phyloP scores from a whole-genome alignment of 768 basidiomycete species.

The Pleurotus tuoliensis region DNA sequence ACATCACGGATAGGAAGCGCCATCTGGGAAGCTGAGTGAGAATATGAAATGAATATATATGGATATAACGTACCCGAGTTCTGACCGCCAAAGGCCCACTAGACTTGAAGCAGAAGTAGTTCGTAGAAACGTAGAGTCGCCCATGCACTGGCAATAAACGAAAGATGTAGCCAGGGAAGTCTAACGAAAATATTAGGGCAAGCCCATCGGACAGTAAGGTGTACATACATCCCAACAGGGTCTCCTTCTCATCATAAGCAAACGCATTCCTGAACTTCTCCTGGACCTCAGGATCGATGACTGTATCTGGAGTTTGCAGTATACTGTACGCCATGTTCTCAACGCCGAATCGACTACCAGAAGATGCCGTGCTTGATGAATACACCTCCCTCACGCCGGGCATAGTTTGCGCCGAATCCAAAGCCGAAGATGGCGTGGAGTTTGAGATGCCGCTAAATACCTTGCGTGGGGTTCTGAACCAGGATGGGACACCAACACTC shows the following conservation, averaged over 20 bases:
- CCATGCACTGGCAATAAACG: constrained; percentile 88
- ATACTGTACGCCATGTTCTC: constrained; percentile 77
- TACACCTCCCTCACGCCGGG: constrained; percentile 58
- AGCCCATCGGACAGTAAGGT: neutral
- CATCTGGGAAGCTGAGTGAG: constrained; percentile 57
- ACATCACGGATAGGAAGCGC: constrained; percentile 89
- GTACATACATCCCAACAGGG: constrained; percentile 78
- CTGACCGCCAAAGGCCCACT: constrained; percentile 72
- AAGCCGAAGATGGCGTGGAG: constrained; percentile 21
- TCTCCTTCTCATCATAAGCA: constrained; percentile 87
- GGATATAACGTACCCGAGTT: constrained; percentile 65
- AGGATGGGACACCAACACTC: constrained; percentile 68
- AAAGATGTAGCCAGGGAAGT: constrained; percentile 88
- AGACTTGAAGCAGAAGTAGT: constrained; percentile 94
- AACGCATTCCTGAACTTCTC: constrained; percentile 82
- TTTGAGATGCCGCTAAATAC: constrained; percentile 16
- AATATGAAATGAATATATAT: neutral
- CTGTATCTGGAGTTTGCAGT: constrained; percentile 66
- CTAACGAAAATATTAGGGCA: constrained; percentile 37
- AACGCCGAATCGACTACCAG: constrained; percentile 32
- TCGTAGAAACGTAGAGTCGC: constrained; percentile 85
- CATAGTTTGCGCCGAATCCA: constrained; percentile 22
- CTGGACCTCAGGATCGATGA: constrained; percentile 55
- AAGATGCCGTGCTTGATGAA: constrained; percentile 35
- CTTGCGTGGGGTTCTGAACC: constrained; percentile 53